Percentiles rank a stretch among this genome's conserved stretches.
Conservation (phyloP, 2,329 filamentous ascomycete genomes). For the Leptographium procerum region DNA sequence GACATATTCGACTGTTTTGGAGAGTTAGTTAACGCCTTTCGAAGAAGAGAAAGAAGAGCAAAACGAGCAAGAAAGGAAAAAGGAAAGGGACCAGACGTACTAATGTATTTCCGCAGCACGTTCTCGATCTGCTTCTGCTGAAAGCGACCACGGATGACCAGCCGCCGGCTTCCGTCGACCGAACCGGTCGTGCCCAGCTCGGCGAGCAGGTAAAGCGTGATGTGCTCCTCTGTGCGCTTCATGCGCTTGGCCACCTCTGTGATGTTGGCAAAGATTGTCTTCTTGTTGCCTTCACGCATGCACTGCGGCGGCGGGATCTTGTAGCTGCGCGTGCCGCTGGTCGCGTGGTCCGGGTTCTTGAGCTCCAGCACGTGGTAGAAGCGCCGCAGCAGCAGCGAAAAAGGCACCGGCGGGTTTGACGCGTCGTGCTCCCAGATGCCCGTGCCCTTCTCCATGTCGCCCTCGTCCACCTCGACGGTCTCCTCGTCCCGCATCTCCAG, state of each 20-base stretch:
- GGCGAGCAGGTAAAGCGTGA: slow-evolving; percentile 92
- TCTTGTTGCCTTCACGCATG: slow-evolving; percentile 99
- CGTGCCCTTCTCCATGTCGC: slow-evolving; percentile 77
- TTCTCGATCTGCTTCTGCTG: slow-evolving; percentile 99
- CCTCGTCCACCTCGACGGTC: slow-evolving; percentile 44
- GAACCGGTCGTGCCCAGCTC: slow-evolving; percentile 96
- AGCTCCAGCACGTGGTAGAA: slow-evolving; percentile 93
- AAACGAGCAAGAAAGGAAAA: background rate
- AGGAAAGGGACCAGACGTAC: slow-evolving; percentile 38
- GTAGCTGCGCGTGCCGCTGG: slow-evolving; percentile 84
- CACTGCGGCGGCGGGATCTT: slow-evolving; percentile 99
- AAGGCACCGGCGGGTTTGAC: slow-evolving; percentile 63
- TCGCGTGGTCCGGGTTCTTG: slow-evolving; percentile 92
- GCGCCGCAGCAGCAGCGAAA: slow-evolving; percentile 73
- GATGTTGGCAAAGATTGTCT: slow-evolving; percentile 99
- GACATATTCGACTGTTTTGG: slow-evolving; percentile 72
- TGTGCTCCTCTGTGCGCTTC: slow-evolving; percentile 97
- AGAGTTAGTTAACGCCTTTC: no score
- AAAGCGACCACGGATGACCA: slow-evolving; percentile 95
- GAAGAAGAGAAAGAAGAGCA: background rate
- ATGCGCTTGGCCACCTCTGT: slow-evolving; percentile 98
- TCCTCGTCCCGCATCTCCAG: slow-evolving; percentile 51
- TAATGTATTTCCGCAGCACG: slow-evolving; percentile 88
- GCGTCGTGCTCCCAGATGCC: slow-evolving; percentile 83
- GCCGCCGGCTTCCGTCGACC: slow-evolving; percentile 79